Evolutionary conservation across 2,329 filamentous ascomycete species (phyloP).

Genomic region (Byssothecium circinans): DNA sequence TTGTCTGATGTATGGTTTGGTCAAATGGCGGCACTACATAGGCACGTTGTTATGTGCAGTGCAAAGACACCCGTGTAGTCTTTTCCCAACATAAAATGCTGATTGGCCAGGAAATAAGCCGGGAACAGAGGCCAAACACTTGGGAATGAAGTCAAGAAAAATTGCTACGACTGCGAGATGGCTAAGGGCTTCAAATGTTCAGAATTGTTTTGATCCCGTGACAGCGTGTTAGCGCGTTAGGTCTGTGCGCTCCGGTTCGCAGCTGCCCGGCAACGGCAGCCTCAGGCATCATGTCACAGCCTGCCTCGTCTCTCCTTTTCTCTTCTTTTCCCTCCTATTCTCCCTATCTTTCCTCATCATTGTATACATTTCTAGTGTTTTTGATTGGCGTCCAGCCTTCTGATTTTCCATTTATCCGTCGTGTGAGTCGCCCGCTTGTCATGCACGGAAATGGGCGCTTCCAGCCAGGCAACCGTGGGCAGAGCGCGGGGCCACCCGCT

Average conservation of each 20-base stretch:
- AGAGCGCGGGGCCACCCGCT: slow-evolving; percentile 11
- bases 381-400: background rate
- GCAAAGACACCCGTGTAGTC: no score
- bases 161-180: no score
- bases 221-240: slow-evolving; percentile 19
- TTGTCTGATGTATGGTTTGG: no score
- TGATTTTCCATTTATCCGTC: background rate
- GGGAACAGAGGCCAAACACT: no score
- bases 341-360: background rate
- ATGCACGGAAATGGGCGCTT: background rate
- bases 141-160: no score
- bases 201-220: slow-evolving; percentile 21
- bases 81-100: no score
- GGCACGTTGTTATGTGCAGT: no score
- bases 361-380: background rate
- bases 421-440: background rate
- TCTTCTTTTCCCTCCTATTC: slow-evolving; percentile 1
- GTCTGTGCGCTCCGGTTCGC: background rate
- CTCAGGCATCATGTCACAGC: slow-evolving; percentile 28
- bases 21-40: no score
- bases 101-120: no score
- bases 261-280: slow-evolving; percentile 18
- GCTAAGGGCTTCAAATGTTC: no score
- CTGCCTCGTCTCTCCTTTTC: slow-evolving; percentile 8
- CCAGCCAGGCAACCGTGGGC: slow-evolving; percentile 11